These are phyloP conservation scores for Chalciporus chontae DNA, from an alignment of 768 basidiomycete species.

Conservation along the genomic window DNA sequence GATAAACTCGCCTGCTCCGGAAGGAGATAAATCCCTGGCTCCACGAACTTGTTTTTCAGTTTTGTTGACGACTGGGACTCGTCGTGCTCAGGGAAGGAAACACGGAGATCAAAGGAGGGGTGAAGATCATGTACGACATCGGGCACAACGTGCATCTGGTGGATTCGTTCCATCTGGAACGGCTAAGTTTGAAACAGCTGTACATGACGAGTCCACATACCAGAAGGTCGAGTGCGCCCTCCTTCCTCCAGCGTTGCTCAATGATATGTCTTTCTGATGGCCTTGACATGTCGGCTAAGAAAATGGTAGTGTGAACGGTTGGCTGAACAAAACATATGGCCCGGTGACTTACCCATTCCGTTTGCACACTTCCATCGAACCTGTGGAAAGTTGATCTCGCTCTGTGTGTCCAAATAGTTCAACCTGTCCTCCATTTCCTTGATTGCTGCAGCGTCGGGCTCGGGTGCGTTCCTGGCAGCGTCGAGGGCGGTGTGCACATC, in stretches of 20 bases:
- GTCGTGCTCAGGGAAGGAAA: constrained; percentile 47
- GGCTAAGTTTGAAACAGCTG: not conserved
- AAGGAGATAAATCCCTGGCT: constrained; percentile 65
- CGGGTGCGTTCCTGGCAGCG: constrained; percentile 21
- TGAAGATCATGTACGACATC: constrained; percentile 73
- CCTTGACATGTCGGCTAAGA: constrained; percentile 61
- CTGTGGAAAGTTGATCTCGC: constrained; percentile 79
- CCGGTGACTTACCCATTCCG: constrained; percentile 63
- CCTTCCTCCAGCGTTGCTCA: constrained; percentile 82
- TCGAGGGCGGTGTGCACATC: constrained; percentile 18
- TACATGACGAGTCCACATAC: constrained; percentile 33
- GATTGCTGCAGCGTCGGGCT: constrained; percentile 35
- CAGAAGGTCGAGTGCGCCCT: constrained; percentile 80
- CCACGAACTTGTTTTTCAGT: constrained; percentile 41
- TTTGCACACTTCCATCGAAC: constrained; percentile 76
- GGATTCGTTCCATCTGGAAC: constrained; percentile 83
- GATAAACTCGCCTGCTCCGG: constrained; percentile 60
- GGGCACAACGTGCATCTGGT: constrained; percentile 89
- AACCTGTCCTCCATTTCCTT: constrained; percentile 47
- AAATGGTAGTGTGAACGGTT: not conserved
- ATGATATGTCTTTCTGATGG: constrained; percentile 73
- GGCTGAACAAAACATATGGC: not conserved
- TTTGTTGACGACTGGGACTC: constrained; percentile 19
- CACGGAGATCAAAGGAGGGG: constrained; percentile 71
- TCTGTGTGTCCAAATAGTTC: constrained; percentile 70